Evolutionary conservation across 2,329 filamentous ascomycete species (phyloP).

Genomic region (Fusarium sp.): DNA sequence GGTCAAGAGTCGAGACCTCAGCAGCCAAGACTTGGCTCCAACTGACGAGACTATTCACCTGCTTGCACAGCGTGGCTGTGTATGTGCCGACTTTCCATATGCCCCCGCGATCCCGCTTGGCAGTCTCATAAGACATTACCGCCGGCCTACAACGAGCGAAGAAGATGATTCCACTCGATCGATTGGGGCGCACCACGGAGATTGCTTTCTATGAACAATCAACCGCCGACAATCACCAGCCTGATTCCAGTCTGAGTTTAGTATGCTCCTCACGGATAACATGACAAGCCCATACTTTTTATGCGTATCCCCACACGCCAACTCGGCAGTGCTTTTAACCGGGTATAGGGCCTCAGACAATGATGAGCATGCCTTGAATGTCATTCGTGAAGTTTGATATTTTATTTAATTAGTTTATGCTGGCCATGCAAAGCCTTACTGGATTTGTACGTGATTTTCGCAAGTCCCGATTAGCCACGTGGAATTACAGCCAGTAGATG

Average conservation of each 20-base stretch:
- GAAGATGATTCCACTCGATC: conserved; percentile 18
- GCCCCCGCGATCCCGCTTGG: conserved; percentile 44
- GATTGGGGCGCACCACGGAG: conserved; percentile 5
- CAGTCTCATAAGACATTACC: conserved; percentile 34
- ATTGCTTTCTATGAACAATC: conserved; percentile 8
- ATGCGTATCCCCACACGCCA: conserved; percentile 1
- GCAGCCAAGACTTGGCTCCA: conserved; percentile 50
- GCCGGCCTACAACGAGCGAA: conserved; percentile 27
- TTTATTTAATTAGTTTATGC: background rate
- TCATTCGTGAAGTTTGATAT: conserved; percentile 19
- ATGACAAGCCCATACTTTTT: no score
- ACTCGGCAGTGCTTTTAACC: conserved; percentile 12
- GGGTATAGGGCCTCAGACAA: conserved; percentile 20
- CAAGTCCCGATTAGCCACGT: conserved; percentile 34
- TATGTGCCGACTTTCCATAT: conserved; percentile 45
- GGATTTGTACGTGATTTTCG: conserved; percentile 20
- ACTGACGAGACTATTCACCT: conserved; percentile 35
- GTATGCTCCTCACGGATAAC: no score
- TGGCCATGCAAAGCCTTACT: conserved; percentile 21
- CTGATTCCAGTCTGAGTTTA: no score
- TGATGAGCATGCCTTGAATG: conserved; percentile 2
- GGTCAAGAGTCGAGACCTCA: conserved; percentile 47
- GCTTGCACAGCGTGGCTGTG: conserved; percentile 35
- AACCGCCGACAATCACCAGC: background rate
- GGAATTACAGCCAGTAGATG: conserved; percentile 6